Evolutionary conservation across 2,329 filamentous ascomycete genomes (phyloP).

Genomic region (Cyanodermella asteris): DNA sequence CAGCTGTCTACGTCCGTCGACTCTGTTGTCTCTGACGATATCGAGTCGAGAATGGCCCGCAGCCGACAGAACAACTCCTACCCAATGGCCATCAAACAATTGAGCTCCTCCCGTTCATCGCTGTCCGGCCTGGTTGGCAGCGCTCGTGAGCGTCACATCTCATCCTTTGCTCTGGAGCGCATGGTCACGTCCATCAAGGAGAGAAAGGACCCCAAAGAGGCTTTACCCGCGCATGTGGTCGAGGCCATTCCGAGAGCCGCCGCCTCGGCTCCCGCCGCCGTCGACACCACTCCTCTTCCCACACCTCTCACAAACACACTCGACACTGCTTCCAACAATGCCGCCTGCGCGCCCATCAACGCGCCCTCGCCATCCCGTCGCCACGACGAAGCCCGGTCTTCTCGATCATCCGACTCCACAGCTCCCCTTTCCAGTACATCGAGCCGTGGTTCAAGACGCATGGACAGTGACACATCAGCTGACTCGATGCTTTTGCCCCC

Average conservation of each 20-base stretch:
- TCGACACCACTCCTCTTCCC: constrained; percentile 22
- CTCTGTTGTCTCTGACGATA: constrained; percentile 46
- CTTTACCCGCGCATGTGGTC: constrained; percentile 25
- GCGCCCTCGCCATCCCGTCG: too few species aligned
- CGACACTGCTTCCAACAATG: constrained; percentile 26
- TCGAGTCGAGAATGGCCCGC: constrained; percentile 28
- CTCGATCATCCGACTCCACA: constrained; percentile 38
- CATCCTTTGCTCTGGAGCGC: constrained; percentile 78
- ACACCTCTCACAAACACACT: constrained; percentile 17
- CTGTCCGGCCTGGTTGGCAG: constrained; percentile 39
- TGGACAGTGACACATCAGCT: constrained; percentile 8
- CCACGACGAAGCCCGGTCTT: too few species aligned
- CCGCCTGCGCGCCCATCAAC: constrained; percentile 15
- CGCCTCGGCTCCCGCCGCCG: constrained; percentile 1
- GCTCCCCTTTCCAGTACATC: constrained; percentile 22
- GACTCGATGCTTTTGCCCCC: too few species aligned
- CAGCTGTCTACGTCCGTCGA: constrained; percentile 60
- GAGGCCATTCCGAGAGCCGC: constrained; percentile 16
- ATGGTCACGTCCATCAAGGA: constrained; percentile 86
- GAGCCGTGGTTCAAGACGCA: too few species aligned
- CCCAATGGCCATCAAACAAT: constrained; percentile 37
- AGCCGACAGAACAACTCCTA: constrained; percentile 13
- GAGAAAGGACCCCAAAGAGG: constrained; percentile 47
- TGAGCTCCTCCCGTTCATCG: constrained; percentile 42
- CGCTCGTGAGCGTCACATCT: constrained; percentile 67